Evolutionary conservation across 768 basidiomycete genomes (phyloP).

Genomic region (Calocybe indica): DNA sequence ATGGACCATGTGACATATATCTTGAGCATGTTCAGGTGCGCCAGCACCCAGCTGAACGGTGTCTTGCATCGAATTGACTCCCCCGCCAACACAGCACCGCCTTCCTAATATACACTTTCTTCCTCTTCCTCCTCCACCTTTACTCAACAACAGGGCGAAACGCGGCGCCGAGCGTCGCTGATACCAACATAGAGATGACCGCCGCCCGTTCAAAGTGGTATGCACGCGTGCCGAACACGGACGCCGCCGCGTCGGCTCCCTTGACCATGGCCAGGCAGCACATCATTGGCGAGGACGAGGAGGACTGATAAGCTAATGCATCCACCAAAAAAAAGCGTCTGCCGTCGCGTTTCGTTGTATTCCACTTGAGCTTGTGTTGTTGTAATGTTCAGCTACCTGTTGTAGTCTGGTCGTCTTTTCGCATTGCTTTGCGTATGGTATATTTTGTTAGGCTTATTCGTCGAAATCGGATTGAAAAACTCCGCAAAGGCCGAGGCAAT

Average conservation of each 20-base stretch:
- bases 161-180: constrained; percentile 15
- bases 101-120: constrained; percentile 47
- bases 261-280: constrained; percentile 10
- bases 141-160: constrained; percentile 62
- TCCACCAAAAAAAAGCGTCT: no score
- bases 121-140: constrained; percentile 63
- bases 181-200: constrained; percentile 10
- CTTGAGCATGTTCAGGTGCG: constrained; percentile 76
- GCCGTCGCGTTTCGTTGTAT: no score
- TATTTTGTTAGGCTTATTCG: no score
- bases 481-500: no score
- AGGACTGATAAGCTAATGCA: constrained; percentile 7
- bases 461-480: no score
- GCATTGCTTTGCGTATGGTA: no score
- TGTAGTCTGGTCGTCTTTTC: no score
- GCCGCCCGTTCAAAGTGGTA: constrained; percentile 52
- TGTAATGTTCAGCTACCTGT: no score
- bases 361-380: no score
- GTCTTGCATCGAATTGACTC: not conserved
- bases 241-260: constrained; percentile 5
- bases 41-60: not conserved
- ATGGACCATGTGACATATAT: constrained; percentile 94
- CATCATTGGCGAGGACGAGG: constrained; percentile 27
- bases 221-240: constrained; percentile 46
- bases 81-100: not conserved